Evolutionary conservation across 2,329 filamentous ascomycete species (phyloP).

Genomic region (Emmonsia crescens): DNA sequence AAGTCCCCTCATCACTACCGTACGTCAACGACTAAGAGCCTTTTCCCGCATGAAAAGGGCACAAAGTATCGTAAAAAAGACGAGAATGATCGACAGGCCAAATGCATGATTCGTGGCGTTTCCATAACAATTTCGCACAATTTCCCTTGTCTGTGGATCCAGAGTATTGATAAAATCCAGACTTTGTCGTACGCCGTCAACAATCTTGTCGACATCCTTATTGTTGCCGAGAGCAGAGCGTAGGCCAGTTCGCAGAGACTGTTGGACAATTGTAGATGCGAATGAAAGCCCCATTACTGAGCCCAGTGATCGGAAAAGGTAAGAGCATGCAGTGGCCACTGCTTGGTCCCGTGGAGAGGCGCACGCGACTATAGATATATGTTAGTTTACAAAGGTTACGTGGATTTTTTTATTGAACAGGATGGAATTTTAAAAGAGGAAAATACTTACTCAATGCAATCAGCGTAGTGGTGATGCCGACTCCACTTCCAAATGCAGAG

Average conservation of each 20-base stretch:
- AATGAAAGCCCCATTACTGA: constrained; percentile 57
- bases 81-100: constrained; percentile 39
- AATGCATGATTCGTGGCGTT: constrained; percentile 44
- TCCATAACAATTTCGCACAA: constrained; percentile 59
- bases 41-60: constrained; percentile 48
- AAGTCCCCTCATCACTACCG: background rate
- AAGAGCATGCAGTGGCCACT: constrained; percentile 66
- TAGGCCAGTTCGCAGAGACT: constrained; percentile 50
- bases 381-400: background rate
- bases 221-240: constrained; percentile 43
- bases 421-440: background rate
- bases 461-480: constrained; percentile 59
- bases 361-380: constrained; percentile 50
- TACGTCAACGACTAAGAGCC: constrained; percentile 34
- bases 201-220: constrained; percentile 53
- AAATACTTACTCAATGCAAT: constrained; percentile 49
- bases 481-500: constrained; percentile 44
- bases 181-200: constrained; percentile 57
- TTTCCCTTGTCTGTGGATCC: constrained; percentile 45
- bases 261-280: constrained; percentile 60
- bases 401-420: background rate
- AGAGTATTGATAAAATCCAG: constrained; percentile 58
- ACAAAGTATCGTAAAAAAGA: constrained; percentile 37
- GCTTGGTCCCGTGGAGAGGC: constrained; percentile 57
- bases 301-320: constrained; percentile 67